A percentile compares a stretch with the other conserved stretches of the same genome.
These are phyloP conservation scores for Syzygium aqueum DNA, from an alignment of 345 rosid species.

Conservation along the genomic window DNA sequence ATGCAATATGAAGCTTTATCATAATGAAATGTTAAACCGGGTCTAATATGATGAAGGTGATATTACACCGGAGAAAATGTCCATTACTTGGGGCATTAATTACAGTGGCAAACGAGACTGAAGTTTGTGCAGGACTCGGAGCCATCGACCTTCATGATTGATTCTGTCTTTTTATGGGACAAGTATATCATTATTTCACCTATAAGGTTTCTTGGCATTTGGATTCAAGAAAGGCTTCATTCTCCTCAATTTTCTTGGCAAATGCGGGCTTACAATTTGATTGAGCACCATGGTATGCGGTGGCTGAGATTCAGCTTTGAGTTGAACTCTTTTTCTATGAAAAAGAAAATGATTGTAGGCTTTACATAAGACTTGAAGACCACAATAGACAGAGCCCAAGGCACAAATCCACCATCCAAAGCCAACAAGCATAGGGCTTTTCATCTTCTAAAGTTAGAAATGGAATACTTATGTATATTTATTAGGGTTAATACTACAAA, in stretches of 20 bases:
- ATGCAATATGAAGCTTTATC: neutral
- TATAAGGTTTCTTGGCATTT: neutral
- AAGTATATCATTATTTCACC: neutral
- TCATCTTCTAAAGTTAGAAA: neutral
- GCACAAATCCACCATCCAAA: neutral
- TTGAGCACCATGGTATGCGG: neutral
- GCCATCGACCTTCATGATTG: rapidly evolving
- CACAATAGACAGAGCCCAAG: neutral
- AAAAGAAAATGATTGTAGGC: neutral
- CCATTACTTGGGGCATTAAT: neutral
- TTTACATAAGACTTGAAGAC: neutral
- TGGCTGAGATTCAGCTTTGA: neutral
- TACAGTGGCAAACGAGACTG: rapidly evolving
- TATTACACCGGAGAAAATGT: neutral
- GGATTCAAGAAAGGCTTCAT: neutral
- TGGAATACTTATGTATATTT: neutral
- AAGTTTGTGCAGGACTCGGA: neutral
- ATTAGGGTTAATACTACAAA: too few species aligned
- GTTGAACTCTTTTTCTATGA: neutral
- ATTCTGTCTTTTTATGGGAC: neutral
- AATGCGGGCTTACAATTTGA: neutral
- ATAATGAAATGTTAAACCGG: neutral
- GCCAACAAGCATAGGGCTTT: neutral
- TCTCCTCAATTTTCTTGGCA: neutral
- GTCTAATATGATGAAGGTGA: rapidly evolving